phyloP scores from a whole-genome alignment of 2,329 filamentous ascomycete species.

The Verticillium albo-atrum region DNA sequence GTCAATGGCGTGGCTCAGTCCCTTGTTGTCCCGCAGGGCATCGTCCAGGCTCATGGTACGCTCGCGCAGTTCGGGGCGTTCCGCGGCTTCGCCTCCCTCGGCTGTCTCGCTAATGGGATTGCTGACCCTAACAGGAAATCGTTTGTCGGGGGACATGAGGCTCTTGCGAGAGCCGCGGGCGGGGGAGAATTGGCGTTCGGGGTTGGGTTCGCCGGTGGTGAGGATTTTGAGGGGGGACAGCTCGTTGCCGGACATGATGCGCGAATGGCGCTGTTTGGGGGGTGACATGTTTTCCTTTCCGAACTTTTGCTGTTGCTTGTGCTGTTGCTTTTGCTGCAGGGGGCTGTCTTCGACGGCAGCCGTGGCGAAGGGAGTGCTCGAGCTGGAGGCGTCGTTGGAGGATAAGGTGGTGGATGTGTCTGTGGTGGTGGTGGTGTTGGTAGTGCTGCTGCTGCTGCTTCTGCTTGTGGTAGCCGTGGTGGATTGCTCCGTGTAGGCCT shows the following conservation, averaged over 20 bases:
- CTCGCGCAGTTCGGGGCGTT: slow-evolving; percentile 17
- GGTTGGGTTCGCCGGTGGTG: slow-evolving; percentile 12
- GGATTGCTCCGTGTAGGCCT: slow-evolving; percentile 19
- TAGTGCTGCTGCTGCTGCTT: too few species aligned
- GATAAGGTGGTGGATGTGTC: slow-evolving; percentile 8
- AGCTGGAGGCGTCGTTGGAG: slow-evolving; percentile 6
- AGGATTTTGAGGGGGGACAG: slow-evolving; percentile 56
- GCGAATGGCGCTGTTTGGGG: slow-evolving; percentile 45
- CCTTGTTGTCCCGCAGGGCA: slow-evolving; percentile 49
- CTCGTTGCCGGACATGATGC: slow-evolving; percentile 52
- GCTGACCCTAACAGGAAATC: slow-evolving; percentile 58
- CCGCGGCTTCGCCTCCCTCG: not conserved
- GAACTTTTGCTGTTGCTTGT: not conserved
- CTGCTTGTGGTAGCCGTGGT: not conserved
- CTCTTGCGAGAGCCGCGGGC: slow-evolving; percentile 40
- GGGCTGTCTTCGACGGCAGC: slow-evolving; percentile 24
- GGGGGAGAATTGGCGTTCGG: slow-evolving; percentile 24
- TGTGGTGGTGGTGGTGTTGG: slow-evolving; percentile 11
- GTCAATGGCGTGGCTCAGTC: slow-evolving; percentile 54
- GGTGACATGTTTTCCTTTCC: slow-evolving; percentile 41
- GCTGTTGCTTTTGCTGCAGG: slow-evolving; percentile 19
- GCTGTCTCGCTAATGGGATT: slow-evolving; percentile 15
- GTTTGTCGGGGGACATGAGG: slow-evolving; percentile 43
- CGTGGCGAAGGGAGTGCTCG: slow-evolving; percentile 16
- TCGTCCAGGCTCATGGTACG: slow-evolving; percentile 46